Evolutionary conservation across 805 yeast species (phyloP).

Genomic region (Sugiyamaella valdiviana): DNA sequence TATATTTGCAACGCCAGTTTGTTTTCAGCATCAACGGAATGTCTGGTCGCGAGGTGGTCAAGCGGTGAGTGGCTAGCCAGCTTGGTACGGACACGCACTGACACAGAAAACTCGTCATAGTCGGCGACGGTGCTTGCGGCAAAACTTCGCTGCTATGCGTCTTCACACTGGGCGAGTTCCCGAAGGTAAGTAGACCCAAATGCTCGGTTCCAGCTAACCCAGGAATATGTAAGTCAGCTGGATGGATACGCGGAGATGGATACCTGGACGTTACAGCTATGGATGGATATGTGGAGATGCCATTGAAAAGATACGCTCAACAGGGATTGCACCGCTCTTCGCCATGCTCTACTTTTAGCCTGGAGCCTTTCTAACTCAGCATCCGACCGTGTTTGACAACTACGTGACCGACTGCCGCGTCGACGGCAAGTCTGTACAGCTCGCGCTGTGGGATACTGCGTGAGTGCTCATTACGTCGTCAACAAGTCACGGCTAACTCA

Average conservation of each 20-base stretch:
- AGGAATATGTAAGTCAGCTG: conserved; percentile 9
- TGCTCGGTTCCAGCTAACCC: conserved; percentile 1
- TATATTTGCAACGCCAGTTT: background rate
- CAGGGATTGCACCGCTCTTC: background rate
- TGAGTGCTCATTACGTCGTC: conserved; percentile 17
- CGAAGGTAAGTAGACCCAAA: conserved; percentile 47
- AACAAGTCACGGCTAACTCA: conserved; percentile 4
- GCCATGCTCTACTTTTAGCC: background rate
- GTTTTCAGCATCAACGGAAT: conserved; percentile 1
- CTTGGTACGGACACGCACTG: conserved; percentile 3
- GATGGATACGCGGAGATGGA: no score
- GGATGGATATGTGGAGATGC: no score
- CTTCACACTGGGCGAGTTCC: conserved; percentile 88
- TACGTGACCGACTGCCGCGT: conserved; percentile 91
- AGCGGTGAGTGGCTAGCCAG: conserved; percentile 11
- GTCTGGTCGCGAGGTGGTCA: conserved; percentile 16
- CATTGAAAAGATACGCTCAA: no score
- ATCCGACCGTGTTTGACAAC: conserved; percentile 91
- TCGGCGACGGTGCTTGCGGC: conserved; percentile 95
- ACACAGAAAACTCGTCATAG: conserved; percentile 73
- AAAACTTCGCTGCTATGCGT: conserved; percentile 87
- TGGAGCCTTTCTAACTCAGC: conserved; percentile 38
- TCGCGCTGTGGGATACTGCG: conserved; percentile 94
- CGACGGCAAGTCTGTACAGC: conserved; percentile 84
- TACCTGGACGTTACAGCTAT: no score